These are phyloP conservation scores for Fraxinus platypoda DNA, from an alignment of 305 asterid genomes.

Conservation along the genomic window DNA sequence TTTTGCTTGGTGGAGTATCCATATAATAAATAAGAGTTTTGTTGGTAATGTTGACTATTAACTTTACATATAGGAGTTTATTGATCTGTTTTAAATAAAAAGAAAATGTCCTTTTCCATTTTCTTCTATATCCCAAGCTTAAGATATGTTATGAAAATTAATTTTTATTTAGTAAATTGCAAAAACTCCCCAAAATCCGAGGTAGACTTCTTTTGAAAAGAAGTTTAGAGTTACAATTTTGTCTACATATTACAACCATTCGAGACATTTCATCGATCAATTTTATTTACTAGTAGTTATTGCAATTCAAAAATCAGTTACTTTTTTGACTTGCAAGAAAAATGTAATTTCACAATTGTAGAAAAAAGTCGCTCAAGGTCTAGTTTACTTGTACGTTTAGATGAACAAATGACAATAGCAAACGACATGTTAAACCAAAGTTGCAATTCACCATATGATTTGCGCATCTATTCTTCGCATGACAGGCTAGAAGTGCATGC, in stretches of 20 bases:
- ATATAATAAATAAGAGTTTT: not conserved
- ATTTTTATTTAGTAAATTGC: not conserved
- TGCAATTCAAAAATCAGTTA: not conserved
- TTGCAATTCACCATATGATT: not conserved
- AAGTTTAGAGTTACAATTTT: not conserved
- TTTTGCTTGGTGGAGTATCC: not conserved
- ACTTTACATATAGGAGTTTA: not conserved
- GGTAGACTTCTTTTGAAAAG: not conserved
- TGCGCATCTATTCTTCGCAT: not conserved
- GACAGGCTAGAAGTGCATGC: not conserved
- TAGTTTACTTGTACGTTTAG: not conserved
- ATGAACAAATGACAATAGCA: not conserved
- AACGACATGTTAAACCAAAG: not conserved
- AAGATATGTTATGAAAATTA: not conserved
- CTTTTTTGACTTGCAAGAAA: not conserved
- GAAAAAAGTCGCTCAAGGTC: not conserved
- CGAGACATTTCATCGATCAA: not conserved
- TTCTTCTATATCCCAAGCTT: not conserved
- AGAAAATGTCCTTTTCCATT: not conserved
- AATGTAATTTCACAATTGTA: not conserved
- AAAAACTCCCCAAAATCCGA: not conserved
- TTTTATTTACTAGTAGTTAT: not conserved
- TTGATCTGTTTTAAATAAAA: not conserved
- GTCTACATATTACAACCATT: not conserved
- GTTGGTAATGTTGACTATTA: not conserved